Conservation (phyloP, 768 basidiomycete species). For the Tremella mesenterica region DNA sequence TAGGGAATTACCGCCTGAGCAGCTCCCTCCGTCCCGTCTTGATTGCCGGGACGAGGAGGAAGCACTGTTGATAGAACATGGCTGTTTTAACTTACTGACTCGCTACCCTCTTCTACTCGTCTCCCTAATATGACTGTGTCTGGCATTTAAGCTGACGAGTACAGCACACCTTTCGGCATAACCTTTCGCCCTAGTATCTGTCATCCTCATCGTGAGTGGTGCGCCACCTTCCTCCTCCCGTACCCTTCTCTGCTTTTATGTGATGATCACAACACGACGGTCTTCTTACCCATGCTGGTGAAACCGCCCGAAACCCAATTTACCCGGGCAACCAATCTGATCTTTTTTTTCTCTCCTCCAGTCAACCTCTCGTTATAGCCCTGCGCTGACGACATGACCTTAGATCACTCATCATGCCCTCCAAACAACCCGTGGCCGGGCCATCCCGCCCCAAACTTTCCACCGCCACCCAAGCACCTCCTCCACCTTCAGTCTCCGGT, state of each 20-base stretch:
- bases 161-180: background rate
- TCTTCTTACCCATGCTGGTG: conserved; percentile 39
- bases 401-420: conserved; percentile 23
- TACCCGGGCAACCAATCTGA: conserved; percentile 43
- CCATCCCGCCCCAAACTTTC: conserved; percentile 29
- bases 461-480: conserved; percentile 30
- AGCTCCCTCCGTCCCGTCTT: conserved; percentile 14
- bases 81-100: conserved; percentile 41
- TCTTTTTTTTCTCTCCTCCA: conserved; percentile 3
- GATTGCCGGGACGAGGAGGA: conserved; percentile 19
- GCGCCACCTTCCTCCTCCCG: conserved; percentile 1
- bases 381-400: background rate
- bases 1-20: conserved; percentile 44
- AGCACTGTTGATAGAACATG: conserved; percentile 39
- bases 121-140: background rate
- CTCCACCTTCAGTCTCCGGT: conserved; percentile 30
- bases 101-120: conserved; percentile 1
- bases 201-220: background rate
- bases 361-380: background rate
- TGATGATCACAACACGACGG: conserved; percentile 44
- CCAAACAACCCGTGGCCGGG: conserved; percentile 32
- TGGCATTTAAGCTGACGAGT: background rate
- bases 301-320: conserved; percentile 42
- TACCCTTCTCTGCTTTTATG: conserved; percentile 10
- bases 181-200: background rate